phyloP scores from a whole-genome alignment of 2,329 filamentous ascomycete genomes.

The Penicillium palitans region DNA sequence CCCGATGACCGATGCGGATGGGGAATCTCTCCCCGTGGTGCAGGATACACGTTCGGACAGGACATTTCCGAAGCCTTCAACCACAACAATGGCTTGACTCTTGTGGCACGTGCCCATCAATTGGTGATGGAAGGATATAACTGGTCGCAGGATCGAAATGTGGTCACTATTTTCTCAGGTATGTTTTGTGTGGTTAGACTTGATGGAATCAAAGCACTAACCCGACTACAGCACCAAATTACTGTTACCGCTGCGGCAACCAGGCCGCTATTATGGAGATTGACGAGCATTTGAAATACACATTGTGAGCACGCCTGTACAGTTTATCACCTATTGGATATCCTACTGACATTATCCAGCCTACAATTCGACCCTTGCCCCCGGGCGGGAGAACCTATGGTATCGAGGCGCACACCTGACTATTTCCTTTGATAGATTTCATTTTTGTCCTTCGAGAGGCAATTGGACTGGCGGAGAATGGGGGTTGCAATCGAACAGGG shows the following conservation, averaged over 20 bases:
- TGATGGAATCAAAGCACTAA: background rate
- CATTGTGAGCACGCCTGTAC: slow-evolving; percentile 71
- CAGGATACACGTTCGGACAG: slow-evolving; percentile 92
- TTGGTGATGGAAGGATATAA: slow-evolving; percentile 99
- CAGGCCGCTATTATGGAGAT: slow-evolving; percentile 99
- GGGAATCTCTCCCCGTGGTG: slow-evolving; percentile 92
- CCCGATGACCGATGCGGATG: slow-evolving; percentile 95
- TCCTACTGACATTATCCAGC: slow-evolving; percentile 54
- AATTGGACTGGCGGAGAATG: slow-evolving; percentile 30
- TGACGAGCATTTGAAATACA: slow-evolving; percentile 98
- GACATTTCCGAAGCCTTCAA: slow-evolving; percentile 99
- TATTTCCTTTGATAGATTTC: slow-evolving; percentile 79
- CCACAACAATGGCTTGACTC: slow-evolving; percentile 94
- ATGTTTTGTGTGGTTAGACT: slow-evolving; percentile 31
- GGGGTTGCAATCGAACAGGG: slow-evolving; percentile 30
- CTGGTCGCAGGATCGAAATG: slow-evolving; percentile 97
- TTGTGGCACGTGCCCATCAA: slow-evolving; percentile 95
- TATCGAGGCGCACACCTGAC: slow-evolving; percentile 93
- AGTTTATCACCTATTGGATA: background rate
- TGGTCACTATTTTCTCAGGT: slow-evolving; percentile 98
- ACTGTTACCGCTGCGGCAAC: slow-evolving; percentile 98
- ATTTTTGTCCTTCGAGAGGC: slow-evolving; percentile 31
- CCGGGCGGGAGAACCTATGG: slow-evolving; percentile 96
- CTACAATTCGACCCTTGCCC: slow-evolving; percentile 99
- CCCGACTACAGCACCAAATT: slow-evolving; percentile 67